Evolutionary conservation across 208 protist genomes (phyloP).

Genomic region (Leishmania major): DNA sequence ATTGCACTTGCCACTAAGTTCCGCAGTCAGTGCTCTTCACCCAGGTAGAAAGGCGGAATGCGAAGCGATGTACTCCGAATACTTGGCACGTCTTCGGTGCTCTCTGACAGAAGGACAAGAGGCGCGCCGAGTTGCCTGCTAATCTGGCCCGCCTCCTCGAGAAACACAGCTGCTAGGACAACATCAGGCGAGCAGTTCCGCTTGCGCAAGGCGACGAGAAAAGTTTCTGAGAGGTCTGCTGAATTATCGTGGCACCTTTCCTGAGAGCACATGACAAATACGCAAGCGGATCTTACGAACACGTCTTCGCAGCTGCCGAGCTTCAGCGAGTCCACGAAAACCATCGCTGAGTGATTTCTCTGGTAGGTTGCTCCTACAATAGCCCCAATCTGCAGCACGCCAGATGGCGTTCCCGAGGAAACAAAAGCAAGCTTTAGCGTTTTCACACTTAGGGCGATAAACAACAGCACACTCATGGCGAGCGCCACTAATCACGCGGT

Average conservation of each 20-base stretch:
- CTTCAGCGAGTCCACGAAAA: not conserved
- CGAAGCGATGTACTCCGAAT: not conserved
- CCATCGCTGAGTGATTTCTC: conserved; percentile 9
- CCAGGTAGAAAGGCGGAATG: not conserved
- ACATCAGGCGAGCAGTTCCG: not conserved
- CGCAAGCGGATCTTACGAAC: not conserved
- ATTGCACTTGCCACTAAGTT: not conserved
- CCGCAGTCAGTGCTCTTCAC: not conserved
- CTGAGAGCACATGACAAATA: not conserved
- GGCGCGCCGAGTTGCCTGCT: conserved; percentile 1
- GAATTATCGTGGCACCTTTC: not conserved
- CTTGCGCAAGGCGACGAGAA: not conserved
- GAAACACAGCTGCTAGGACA: conserved; percentile 7
- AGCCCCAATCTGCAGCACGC: not conserved
- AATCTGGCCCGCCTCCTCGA: not conserved
- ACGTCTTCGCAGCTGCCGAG: conserved; percentile 1
- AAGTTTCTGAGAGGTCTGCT: not conserved
- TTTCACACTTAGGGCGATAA: not conserved
- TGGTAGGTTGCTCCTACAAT: conserved; percentile 1
- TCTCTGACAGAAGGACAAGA: conserved; percentile 8
- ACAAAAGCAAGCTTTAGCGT: conserved; percentile 11
- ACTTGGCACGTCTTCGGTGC: not conserved
- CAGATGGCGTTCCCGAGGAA: conserved; percentile 3
- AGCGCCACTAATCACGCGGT: not conserved
- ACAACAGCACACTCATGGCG: not conserved